Evolutionary conservation across 768 basidiomycete species (phyloP).

Genomic region (Pleurotus sapidus): DNA sequence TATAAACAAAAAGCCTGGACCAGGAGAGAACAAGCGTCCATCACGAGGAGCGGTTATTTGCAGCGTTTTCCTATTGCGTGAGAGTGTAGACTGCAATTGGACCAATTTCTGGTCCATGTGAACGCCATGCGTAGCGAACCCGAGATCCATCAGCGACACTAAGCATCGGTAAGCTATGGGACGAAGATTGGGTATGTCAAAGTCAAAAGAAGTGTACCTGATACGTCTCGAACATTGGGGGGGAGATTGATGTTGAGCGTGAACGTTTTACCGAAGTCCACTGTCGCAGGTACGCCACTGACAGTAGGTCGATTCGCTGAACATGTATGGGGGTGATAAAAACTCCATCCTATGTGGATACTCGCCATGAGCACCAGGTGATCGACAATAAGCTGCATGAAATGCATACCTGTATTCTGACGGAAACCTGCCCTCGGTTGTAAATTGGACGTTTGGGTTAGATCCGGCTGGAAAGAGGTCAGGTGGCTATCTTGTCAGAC

Average conservation of each 20-base stretch:
- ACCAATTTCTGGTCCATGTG: constrained; percentile 37
- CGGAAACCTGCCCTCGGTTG: constrained; percentile 20
- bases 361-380: not conserved
- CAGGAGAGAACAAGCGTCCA: constrained; percentile 37
- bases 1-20: constrained; percentile 31
- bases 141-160: constrained; percentile 39
- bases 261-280: constrained; percentile 34
- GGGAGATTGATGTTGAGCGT: constrained; percentile 33
- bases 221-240: constrained; percentile 18
- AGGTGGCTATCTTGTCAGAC: not conserved
- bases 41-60: constrained; percentile 31
- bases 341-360: constrained; percentile 25
- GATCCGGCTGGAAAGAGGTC: constrained; percentile 33
- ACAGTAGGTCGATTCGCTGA: constrained; percentile 28
- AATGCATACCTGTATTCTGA: constrained; percentile 29
- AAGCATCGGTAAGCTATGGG: not conserved
- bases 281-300: constrained; percentile 30
- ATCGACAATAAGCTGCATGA: not conserved
- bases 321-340: constrained; percentile 40
- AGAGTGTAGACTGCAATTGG: constrained; percentile 30
- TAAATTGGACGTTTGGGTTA: constrained; percentile 37
- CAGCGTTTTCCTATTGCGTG: constrained; percentile 27
- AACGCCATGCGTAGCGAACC: constrained; percentile 40
- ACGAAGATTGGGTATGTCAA: not conserved
- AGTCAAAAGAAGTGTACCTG: constrained; percentile 19